These are phyloP conservation scores for Citropsis articulata DNA, from an alignment of 345 rosid genomes.

Conservation along the genomic window DNA sequence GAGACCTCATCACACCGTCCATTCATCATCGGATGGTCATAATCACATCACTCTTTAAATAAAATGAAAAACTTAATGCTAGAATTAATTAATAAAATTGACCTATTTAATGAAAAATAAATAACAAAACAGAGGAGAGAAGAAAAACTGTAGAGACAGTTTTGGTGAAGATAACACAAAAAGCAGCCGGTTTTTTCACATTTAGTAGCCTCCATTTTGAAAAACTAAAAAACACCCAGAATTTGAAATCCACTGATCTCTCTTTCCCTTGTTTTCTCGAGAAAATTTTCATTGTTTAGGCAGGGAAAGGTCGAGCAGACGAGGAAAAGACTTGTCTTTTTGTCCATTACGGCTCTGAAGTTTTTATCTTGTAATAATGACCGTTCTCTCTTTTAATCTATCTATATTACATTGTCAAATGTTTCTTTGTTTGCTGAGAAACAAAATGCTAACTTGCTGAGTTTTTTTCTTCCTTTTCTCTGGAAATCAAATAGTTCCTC, in stretches of 20 bases:
- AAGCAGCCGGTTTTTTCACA: constrained; percentile 18
- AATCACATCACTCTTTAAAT: neutral
- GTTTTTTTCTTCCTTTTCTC: neutral
- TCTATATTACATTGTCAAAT: neutral
- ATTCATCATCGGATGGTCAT: constrained; percentile 18
- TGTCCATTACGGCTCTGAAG: constrained; percentile 19
- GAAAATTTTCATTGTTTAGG: neutral
- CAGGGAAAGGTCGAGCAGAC: constrained; percentile 23
- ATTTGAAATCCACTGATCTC: constrained; percentile 8
- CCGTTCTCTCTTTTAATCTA: constrained; percentile 3
- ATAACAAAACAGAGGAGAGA: neutral
- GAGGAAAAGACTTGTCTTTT: constrained; percentile 15
- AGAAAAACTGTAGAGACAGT: neutral
- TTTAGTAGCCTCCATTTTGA: neutral
- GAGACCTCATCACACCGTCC: constrained; percentile 38
- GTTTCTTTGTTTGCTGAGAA: constrained; percentile 16
- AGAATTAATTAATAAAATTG: neutral
- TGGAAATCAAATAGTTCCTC: neutral
- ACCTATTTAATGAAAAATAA: neutral
- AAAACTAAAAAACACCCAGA: constrained; percentile 1
- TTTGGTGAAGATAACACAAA: constrained; percentile 25
- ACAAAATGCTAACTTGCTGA: neutral
- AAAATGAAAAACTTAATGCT: neutral
- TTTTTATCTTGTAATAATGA: constrained; percentile 29
- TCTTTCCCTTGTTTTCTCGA: neutral